These are phyloP conservation scores for Mixia osmundae DNA, from an alignment of 1,284 basidiomycete species.

Conservation along the genomic window DNA sequence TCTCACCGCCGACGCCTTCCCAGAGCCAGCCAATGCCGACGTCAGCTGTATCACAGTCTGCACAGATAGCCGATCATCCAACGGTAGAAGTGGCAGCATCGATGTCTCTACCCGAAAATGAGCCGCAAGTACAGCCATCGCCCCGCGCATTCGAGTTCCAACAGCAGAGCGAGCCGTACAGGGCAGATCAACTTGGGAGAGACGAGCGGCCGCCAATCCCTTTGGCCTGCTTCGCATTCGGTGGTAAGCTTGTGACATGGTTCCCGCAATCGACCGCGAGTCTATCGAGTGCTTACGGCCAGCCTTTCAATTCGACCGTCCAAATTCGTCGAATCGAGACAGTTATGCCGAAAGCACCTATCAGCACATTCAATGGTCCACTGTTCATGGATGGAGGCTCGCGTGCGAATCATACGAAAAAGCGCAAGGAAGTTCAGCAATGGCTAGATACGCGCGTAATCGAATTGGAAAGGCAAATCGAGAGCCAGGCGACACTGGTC, in stretches of 20 bases:
- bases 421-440: constrained; percentile 49
- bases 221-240: constrained; percentile 67
- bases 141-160: too few species aligned
- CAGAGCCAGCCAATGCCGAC: too few species aligned
- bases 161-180: too few species aligned
- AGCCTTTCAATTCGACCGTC: constrained; percentile 40
- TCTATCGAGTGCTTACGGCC: constrained; percentile 31
- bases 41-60: too few species aligned
- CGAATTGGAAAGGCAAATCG: constrained; percentile 50
- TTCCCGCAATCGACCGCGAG: constrained; percentile 33
- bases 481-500: too few species aligned
- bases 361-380: constrained; percentile 48
- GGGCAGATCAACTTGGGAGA: too few species aligned
- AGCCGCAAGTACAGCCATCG: too few species aligned
- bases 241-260: constrained; percentile 59
- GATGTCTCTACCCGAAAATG: too few species aligned
- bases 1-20: too few species aligned
- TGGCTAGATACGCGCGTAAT: constrained; percentile 50
- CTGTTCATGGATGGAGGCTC: constrained; percentile 49
- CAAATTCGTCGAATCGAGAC: constrained; percentile 43
- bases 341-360: too few species aligned
- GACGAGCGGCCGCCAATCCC: constrained; percentile 54
- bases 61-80: too few species aligned
- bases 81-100: too few species aligned
- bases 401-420: constrained; percentile 44